These are phyloP conservation scores for Aleurites moluccanus DNA, from an alignment of 441 rosid species.

Conservation along the genomic window DNA sequence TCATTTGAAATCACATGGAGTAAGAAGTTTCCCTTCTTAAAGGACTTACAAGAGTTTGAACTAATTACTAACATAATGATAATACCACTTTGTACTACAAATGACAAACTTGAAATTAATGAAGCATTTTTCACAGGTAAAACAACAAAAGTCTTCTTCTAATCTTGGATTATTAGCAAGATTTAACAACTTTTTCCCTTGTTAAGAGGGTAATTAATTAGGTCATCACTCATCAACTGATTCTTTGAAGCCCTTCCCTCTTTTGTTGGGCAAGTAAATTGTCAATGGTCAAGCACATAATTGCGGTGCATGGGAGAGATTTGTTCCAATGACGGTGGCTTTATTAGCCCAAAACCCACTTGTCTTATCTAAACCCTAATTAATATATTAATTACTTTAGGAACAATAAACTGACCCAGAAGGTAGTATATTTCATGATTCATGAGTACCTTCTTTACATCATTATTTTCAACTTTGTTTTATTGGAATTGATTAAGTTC, in stretches of 20 bases:
- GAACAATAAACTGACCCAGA: constrained; percentile 12
- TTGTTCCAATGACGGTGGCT: constrained; percentile 46
- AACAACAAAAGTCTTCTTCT: constrained; percentile 14
- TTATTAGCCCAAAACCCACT: constrained; percentile 17
- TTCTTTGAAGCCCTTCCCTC: constrained; percentile 14
- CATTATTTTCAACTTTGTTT: constrained; percentile 18
- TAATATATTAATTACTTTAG: constrained; percentile 6
- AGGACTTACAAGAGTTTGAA: constrained; percentile 18
- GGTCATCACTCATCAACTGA: constrained; percentile 8
- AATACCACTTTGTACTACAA: constrained; percentile 1
- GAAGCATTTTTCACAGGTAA: not conserved
- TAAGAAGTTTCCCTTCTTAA: constrained; percentile 13
- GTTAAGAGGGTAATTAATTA: constrained; percentile 22
- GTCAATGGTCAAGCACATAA: constrained; percentile 44
- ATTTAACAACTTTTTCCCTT: not conserved
- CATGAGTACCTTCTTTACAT: constrained; percentile 22
- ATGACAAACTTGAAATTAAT: constrained; percentile 17
- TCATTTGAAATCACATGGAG: constrained; percentile 9
- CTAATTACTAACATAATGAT: constrained; percentile 19
- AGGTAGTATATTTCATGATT: constrained; percentile 11
- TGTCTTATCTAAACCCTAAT: constrained; percentile 18
- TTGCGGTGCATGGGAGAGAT: constrained; percentile 28
- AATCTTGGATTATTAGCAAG: constrained; percentile 23
- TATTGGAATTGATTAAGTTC: constrained; percentile 2
- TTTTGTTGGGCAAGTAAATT: constrained; percentile 33